A percentile compares a stretch with the other conserved stretches of the same genome.
phyloP scores from a whole-genome alignment of 768 basidiomycete species.

The Pholiota microspora region DNA sequence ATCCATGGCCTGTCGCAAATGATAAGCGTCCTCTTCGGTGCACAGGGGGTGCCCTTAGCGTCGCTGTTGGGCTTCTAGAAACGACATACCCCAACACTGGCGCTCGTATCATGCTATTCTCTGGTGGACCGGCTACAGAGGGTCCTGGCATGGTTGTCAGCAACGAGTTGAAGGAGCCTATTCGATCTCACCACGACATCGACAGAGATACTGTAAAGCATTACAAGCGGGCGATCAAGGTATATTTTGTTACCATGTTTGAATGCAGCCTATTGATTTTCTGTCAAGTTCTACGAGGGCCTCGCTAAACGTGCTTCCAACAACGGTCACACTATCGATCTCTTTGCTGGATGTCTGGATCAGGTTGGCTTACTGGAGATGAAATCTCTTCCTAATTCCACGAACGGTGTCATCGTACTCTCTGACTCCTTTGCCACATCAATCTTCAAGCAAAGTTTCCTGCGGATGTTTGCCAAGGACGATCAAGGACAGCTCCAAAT shows the following conservation, averaged over 20 bases:
- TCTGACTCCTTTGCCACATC: conserved; percentile 97
- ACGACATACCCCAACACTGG: conserved; percentile 95
- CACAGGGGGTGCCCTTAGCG: conserved; percentile 92
- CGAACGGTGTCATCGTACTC: conserved; percentile 94
- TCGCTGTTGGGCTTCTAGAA: conserved; percentile 92
- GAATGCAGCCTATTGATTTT: conserved; percentile 5
- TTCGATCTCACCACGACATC: conserved; percentile 98
- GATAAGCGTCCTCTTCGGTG: conserved; percentile 92
- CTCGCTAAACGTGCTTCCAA: conserved; percentile 90
- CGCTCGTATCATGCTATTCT: conserved; percentile 92
- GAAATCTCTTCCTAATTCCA: conserved; percentile 93
- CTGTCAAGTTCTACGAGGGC: conserved; percentile 87
- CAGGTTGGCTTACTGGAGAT: conserved; percentile 98
- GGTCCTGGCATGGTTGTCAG: conserved; percentile 97
- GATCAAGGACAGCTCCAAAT: conserved; percentile 89
- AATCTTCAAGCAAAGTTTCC: conserved; percentile 98
- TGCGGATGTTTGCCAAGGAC: conserved; percentile 90
- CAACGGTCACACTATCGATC: conserved; percentile 92
- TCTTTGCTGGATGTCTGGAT: conserved; percentile 96
- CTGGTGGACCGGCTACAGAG: conserved; percentile 94
- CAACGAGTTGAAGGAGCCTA: conserved; percentile 94
- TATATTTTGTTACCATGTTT: conserved; percentile 23
- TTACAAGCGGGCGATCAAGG: conserved; percentile 95
- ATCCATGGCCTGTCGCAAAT: conserved; percentile 97
- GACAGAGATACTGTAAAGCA: conserved; percentile 96